These are phyloP conservation scores for Hydnum rufescens DNA, from an alignment of 768 basidiomycete genomes.

Conservation along the genomic window DNA sequence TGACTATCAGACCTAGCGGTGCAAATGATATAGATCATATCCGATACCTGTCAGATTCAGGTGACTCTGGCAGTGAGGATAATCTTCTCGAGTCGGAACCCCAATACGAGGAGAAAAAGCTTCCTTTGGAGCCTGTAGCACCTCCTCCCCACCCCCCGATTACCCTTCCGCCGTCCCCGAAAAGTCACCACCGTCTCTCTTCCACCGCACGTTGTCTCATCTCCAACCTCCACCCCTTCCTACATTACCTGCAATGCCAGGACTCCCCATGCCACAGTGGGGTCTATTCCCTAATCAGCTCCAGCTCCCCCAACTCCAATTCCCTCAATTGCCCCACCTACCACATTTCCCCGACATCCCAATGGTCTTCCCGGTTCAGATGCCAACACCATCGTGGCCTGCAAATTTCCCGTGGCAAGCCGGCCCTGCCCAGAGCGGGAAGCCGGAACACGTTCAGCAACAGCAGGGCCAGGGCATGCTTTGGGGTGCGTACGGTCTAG, in stretches of 20 bases:
- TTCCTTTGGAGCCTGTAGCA: no score
- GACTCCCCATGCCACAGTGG: constrained; percentile 16
- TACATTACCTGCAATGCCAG: constrained; percentile 29
- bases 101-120: neutral
- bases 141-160: constrained; percentile 1
- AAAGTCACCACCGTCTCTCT: constrained; percentile 12
- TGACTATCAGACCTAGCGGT: no score
- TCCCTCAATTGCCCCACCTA: constrained; percentile 39
- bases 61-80: neutral
- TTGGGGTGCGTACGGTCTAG: constrained; percentile 27
- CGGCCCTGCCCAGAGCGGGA: neutral
- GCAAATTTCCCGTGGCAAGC: constrained; percentile 6
- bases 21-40: no score
- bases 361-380: constrained; percentile 60
- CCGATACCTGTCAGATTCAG: neutral
- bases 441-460: constrained; percentile 9
- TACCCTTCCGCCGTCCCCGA: neutral
- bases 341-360: constrained; percentile 45
- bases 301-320: constrained; percentile 39
- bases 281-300: neutral
- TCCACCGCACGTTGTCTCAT: constrained; percentile 52
- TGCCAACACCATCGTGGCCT: constrained; percentile 31
- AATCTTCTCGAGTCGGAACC: neutral
- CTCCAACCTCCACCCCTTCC: constrained; percentile 30
- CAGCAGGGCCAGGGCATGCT: constrained; percentile 24